Evolutionary conservation across 805 yeast species (phyloP), one percentile per base, ranked within the genome.

Genomic region (Candida berthetii): DNA sequence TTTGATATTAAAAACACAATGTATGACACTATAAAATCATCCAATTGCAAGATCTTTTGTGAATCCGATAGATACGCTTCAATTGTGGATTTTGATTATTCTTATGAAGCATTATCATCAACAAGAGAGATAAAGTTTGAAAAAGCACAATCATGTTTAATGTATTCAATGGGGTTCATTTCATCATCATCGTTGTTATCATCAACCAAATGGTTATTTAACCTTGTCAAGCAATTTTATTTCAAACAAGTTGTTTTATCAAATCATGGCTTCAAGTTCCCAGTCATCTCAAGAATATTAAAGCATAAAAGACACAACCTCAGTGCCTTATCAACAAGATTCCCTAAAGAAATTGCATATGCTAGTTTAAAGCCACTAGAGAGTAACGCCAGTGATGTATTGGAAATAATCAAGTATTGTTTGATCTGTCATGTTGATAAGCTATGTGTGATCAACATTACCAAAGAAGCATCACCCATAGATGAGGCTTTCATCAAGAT

Each of bases 1-100:
- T n/a, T n/a, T n/a, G n/a, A n/a, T n/a, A n/a, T n/a, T n/a, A n/a
- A n/a, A n/a, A n/a, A n/a, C n/a, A n/a, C n/a, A n/a, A n/a, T n/a
- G n/a, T n/a, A n/a, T 8, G 8, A 15, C 34, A 31, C 13, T 15
- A 18, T 36, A 31, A 15, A 24, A 3, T 15, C 38, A 25, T 25
- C 38, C 7, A n/a, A 15, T 18, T 14, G 16, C 15, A 36, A 36
- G 15, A 27, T 16, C 18, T 36, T 13, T 22, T 18, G 17, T 10
- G 39, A 37, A 37, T 13, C 7, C 14, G 25, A n/a, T 10, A 31
- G n/a, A n/a, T n/a, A 31, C 8, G 27, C 34, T 10, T 17, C 35
- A 9, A 15, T 37, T 7, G 11, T 37, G 9, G 39, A 29, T 18
- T 37, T 29, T 22, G 39, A 37, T n/a, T 37, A 37, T 22, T 37